Conservation (phyloP, 495 filamentous ascomycete species). For the Lophium mytilinum region DNA sequence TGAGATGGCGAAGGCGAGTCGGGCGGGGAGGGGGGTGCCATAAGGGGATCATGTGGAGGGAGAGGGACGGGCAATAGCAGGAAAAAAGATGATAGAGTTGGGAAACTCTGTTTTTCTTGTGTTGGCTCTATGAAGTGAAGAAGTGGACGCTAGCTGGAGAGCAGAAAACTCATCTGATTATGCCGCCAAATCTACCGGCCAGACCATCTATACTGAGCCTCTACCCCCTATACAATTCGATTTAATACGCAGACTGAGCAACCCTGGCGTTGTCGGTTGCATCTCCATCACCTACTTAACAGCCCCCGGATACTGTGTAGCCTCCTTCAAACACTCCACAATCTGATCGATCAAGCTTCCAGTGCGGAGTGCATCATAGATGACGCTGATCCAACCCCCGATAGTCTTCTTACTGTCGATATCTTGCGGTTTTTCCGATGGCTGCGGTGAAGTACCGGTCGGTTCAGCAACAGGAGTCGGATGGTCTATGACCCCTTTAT, state of each 20-base stretch:
- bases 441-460: no score
- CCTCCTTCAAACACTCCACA: slow-evolving; percentile 3
- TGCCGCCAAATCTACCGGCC: no score
- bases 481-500: slow-evolving; percentile 1
- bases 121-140: no score
- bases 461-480: not conserved
- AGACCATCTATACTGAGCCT: no score
- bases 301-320: not conserved
- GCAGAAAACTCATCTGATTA: no score
- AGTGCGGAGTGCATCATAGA: slow-evolving; percentile 3
- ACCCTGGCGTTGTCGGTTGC: no score
- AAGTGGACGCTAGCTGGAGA: no score
- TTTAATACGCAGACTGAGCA: no score
- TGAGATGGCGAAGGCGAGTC: slow-evolving; percentile 57
- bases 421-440: not conserved
- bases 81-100: no score
- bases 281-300: no score
- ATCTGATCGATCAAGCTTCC: not conserved
- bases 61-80: not conserved
- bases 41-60: slow-evolving; percentile 30
- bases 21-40: slow-evolving; percentile 49
- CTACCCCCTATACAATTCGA: no score
- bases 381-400: not conserved
- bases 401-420: not conserved
- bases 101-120: no score